phyloP scores from a whole-genome alignment of 495 filamentous ascomycete genomes.

The Pseudoneurospora amorphoporcata region DNA sequence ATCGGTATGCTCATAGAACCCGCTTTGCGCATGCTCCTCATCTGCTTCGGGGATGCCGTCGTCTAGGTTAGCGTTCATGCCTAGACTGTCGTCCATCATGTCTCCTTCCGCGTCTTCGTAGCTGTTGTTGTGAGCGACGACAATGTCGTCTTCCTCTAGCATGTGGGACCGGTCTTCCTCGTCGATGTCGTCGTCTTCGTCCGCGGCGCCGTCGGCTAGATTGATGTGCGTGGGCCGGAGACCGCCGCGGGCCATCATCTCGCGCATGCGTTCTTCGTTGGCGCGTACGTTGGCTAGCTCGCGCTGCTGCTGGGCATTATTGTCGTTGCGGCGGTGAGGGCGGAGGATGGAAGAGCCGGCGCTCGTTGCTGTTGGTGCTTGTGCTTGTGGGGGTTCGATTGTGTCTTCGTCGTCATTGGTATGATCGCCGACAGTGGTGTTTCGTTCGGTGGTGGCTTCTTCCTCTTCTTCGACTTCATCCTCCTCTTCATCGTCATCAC shows the following conservation, averaged over 20 bases:
- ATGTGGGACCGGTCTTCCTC: conserved; percentile 38
- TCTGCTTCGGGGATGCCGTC: conserved; percentile 58
- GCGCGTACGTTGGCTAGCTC: conserved; percentile 27
- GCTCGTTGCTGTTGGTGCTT: conserved; percentile 20
- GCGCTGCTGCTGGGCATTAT: conserved; percentile 9
- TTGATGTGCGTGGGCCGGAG: conserved; percentile 13
- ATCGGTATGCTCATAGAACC: conserved; percentile 72
- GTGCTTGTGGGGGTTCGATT: conserved; percentile 1
- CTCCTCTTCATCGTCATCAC: conserved; percentile 29
- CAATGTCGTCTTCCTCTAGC: conserved; percentile 43
- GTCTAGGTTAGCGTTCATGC: conserved; percentile 51
- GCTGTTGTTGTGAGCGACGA: conserved; percentile 7
- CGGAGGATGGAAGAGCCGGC: not conserved
- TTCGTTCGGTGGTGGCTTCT: conserved; percentile 5
- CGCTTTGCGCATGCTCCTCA: conserved; percentile 15
- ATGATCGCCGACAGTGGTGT: not conserved
- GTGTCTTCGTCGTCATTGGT: conserved; percentile 3
- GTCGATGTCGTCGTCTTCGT: conserved; percentile 35
- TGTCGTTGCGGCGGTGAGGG: not conserved
- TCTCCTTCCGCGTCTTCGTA: conserved; percentile 12
- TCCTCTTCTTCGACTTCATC: conserved; percentile 21
- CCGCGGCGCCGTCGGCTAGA: conserved; percentile 18
- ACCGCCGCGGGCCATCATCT: conserved; percentile 31
- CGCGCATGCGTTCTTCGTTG: conserved; percentile 36
- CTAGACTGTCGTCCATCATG: conserved; percentile 31